Conservation (phyloP, 306 rosid genomes). For the Begonia masoniana region DNA sequence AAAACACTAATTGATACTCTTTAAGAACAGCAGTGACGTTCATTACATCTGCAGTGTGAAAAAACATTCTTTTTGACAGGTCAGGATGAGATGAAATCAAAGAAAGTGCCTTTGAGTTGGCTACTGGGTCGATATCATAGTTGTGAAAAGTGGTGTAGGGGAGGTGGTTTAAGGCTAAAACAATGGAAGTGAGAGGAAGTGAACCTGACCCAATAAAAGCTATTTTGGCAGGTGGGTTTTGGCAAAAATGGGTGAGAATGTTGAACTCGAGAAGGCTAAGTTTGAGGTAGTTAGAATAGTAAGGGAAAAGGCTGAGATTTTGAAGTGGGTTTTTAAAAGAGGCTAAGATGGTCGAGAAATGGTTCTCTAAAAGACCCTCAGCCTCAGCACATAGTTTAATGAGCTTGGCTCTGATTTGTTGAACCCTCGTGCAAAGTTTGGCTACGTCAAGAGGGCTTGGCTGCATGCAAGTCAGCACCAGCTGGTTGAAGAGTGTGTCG, state of each 20-base stretch:
- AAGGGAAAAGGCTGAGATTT: conserved; percentile 60
- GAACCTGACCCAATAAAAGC: conserved; percentile 89
- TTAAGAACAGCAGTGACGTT: conserved; percentile 24
- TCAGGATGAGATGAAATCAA: conserved; percentile 40
- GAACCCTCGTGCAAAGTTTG: conserved; percentile 28
- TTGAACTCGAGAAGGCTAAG: conserved; percentile 60
- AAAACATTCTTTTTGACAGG: conserved; percentile 46
- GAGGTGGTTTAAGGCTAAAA: conserved; percentile 59
- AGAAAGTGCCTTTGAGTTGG: conserved; percentile 43
- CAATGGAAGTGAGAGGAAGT: conserved; percentile 74
- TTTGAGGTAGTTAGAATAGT: conserved; percentile 64
- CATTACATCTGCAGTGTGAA: conserved; percentile 52
- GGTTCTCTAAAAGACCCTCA: conserved; percentile 54
- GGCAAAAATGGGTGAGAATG: conserved; percentile 32
- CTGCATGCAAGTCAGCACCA: conserved; percentile 70
- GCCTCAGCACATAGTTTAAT: conserved; percentile 68
- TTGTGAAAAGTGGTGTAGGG: conserved; percentile 49
- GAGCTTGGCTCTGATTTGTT: conserved; percentile 44
- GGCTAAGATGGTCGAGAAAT: conserved; percentile 46
- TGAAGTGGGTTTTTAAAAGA: conserved; percentile 34
- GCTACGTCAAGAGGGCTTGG: conserved; percentile 50
- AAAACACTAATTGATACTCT: conserved; percentile 47
- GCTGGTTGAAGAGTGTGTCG: conserved; percentile 67
- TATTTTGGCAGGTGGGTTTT: conserved; percentile 23
- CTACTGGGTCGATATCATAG: conserved; percentile 47